These are phyloP conservation scores for Picochlorum sp. DNA, from an alignment of 139 green algal genomes.

Conservation along the genomic window DNA sequence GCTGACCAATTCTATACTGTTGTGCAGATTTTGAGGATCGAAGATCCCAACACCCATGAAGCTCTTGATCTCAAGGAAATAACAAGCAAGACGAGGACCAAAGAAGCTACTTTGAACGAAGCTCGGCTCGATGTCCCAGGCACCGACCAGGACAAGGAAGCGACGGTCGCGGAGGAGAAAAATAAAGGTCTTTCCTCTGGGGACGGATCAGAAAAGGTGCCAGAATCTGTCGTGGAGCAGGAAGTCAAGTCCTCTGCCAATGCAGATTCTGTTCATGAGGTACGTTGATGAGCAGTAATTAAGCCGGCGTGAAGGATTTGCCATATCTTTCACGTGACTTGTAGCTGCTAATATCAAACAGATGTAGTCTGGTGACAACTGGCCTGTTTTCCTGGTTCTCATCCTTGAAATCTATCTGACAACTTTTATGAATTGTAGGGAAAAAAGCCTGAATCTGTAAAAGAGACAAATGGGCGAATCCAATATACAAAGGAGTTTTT, in stretches of 20 bases:
- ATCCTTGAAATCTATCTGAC: no score
- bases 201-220: background rate
- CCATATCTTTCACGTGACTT: conserved; percentile 10
- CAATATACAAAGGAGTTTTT: no score
- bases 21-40: conserved; percentile 20
- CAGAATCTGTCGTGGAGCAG: background rate
- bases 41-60: conserved; percentile 25
- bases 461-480: no score
- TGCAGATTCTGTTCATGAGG: background rate
- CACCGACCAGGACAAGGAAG: background rate
- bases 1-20: no score
- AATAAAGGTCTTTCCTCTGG: background rate
- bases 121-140: background rate
- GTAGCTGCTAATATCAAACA: conserved; percentile 15
- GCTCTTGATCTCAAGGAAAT: conserved; percentile 17
- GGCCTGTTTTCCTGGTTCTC: background rate
- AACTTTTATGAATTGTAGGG: no score
- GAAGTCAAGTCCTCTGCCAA: background rate
- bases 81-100: background rate
- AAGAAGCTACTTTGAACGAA: background rate
- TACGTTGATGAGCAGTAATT: conserved; percentile 11
- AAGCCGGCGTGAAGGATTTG: conserved; percentile 19
- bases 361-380: conserved; percentile 13
- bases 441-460: no score
- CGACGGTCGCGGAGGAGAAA: background rate